A percentile compares a stretch with the other conserved stretches of the same genome.
Evolutionary conservation across 2,329 filamentous ascomycete genomes (phyloP).

Genomic region (Cordyceps pruinosa): DNA sequence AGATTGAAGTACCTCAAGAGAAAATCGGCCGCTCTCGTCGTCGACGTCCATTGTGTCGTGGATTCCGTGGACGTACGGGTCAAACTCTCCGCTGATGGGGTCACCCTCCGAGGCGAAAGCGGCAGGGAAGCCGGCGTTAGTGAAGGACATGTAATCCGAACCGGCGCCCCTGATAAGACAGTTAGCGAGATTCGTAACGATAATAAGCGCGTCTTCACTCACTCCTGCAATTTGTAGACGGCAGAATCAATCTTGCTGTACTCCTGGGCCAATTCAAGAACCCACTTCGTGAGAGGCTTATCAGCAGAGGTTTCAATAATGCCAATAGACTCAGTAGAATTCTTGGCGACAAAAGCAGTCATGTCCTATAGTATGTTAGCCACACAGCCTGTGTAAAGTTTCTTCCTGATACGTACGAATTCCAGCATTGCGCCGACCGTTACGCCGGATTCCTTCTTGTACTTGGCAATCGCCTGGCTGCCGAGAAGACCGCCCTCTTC

Average conservation of each 20-base stretch:
- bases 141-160: slow-evolving; percentile 36
- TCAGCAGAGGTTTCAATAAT: slow-evolving; percentile 33
- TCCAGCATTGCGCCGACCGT: slow-evolving; percentile 70
- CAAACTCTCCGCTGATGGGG: slow-evolving; percentile 28
- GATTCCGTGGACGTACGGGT: slow-evolving; percentile 31
- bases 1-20: slow-evolving; percentile 24
- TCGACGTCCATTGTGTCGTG: slow-evolving; percentile 33
- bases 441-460: slow-evolving; percentile 55
- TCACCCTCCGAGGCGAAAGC: slow-evolving; percentile 33
- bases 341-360: slow-evolving; percentile 31
- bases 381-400: slow-evolving; percentile 54
- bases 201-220: slow-evolving; percentile 12
- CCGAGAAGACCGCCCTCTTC: slow-evolving; percentile 63
- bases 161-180: slow-evolving; percentile 26
- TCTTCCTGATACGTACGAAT: slow-evolving; percentile 22
- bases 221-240: slow-evolving; percentile 26
- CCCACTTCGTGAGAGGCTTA: slow-evolving; percentile 29
- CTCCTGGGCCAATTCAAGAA: slow-evolving; percentile 26
- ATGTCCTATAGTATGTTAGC: slow-evolving; percentile 37
- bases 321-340: slow-evolving; percentile 33
- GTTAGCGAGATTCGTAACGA: too few relatives aligned
- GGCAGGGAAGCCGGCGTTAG: slow-evolving; percentile 31
- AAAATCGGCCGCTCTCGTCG: slow-evolving; percentile 31
- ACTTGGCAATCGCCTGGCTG: slow-evolving; percentile 61
- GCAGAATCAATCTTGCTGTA: slow-evolving; percentile 30